Evolutionary conservation across 768 basidiomycete genomes (phyloP).

Genomic region (Fomitopsis serialis): DNA sequence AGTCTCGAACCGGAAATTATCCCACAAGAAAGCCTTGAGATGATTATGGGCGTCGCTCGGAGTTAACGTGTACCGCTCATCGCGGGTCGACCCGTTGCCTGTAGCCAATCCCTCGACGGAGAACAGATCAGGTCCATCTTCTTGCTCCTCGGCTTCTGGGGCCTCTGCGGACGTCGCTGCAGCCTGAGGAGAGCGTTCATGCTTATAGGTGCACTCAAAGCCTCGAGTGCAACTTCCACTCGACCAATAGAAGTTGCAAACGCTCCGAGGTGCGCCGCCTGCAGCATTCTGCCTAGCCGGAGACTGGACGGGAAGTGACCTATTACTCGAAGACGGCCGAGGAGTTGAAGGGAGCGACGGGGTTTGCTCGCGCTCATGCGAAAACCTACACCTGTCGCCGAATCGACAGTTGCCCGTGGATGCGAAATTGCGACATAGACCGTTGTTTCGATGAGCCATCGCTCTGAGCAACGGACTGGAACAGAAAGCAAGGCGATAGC

Average conservation of each 20-base stretch:
- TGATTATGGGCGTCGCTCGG: constrained; percentile 4
- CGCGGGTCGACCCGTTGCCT: neutral
- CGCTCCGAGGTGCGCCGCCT: constrained; percentile 5
- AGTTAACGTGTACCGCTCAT: neutral
- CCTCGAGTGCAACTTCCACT: neutral
- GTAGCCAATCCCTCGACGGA: neutral
- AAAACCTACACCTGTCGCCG: constrained; percentile 9
- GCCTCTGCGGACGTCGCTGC: neutral
- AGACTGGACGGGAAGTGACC: neutral
- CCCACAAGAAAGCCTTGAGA: neutral
- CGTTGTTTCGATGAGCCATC: too few species aligned
- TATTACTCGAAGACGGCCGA: neutral
- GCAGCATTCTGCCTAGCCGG: neutral
- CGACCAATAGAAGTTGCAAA: constrained; percentile 1
- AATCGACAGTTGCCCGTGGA: constrained; percentile 3
- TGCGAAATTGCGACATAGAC: neutral
- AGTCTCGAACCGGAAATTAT: neutral
- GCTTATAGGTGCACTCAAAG: neutral
- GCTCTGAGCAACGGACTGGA: too few species aligned
- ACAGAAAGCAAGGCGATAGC: too few species aligned
- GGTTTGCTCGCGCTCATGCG: constrained; percentile 4
- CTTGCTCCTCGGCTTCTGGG: neutral
- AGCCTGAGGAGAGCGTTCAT: neutral
- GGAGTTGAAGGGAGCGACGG: neutral
- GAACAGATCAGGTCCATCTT: constrained; percentile 5